phyloP scores from a whole-genome alignment of 2,329 filamentous ascomycete genomes.

The Apiospora kogelbergensis region DNA sequence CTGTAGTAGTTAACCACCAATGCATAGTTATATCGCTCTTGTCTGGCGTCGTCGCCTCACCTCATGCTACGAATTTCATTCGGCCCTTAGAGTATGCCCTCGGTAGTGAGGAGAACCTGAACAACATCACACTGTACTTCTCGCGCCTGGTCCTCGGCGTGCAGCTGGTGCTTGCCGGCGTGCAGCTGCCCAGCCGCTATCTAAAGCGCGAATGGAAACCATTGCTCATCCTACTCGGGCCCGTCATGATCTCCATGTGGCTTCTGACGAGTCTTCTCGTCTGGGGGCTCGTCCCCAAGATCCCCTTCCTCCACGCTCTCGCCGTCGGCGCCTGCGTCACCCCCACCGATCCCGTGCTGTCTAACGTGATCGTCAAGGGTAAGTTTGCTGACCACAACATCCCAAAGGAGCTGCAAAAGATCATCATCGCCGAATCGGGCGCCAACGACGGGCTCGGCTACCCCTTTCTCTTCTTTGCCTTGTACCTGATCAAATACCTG shows the following conservation, averaged over 20 bases:
- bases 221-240: slow-evolving; percentile 72
- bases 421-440: slow-evolving; percentile 79
- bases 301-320: slow-evolving; percentile 75
- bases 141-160: slow-evolving; percentile 85
- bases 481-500: slow-evolving; percentile 80
- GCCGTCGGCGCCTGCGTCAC: slow-evolving; percentile 85
- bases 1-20: no score
- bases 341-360: slow-evolving; percentile 85
- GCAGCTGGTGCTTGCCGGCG: slow-evolving; percentile 83
- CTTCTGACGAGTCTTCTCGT: slow-evolving; percentile 74
- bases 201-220: slow-evolving; percentile 76
- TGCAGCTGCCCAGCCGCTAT: slow-evolving; percentile 84
- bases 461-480: slow-evolving; percentile 80
- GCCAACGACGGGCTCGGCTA: slow-evolving; percentile 90
- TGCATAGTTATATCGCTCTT: slow-evolving; percentile 72
- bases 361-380: slow-evolving; percentile 88
- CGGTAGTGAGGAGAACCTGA: slow-evolving; percentile 55
- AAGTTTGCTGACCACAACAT: slow-evolving; percentile 92
- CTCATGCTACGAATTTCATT: slow-evolving; percentile 73
- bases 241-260: slow-evolving; percentile 88
- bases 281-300: slow-evolving; percentile 71
- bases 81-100: slow-evolving; percentile 73
- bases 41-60: slow-evolving; percentile 76
- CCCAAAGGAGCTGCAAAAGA: slow-evolving; percentile 76
- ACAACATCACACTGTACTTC: slow-evolving; percentile 79